These are phyloP conservation scores for Mucor irregularis DNA, from an alignment of 371 early-diverging fungal species.

Conservation along the genomic window DNA sequence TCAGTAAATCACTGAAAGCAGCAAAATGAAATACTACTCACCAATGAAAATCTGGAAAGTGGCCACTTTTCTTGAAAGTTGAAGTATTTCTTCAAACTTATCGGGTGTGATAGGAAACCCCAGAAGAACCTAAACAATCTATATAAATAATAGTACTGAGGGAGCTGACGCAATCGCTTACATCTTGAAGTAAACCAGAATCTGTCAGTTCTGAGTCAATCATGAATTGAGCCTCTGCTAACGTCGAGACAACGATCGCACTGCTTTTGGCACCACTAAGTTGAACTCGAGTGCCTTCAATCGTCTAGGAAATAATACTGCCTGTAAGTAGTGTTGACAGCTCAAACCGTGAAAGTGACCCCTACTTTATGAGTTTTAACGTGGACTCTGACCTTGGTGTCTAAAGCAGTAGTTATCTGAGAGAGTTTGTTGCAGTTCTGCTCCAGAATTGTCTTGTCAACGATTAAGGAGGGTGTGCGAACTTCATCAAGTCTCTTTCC, in stretches of 20 bases:
- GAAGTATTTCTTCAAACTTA: conserved; percentile 32
- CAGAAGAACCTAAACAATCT: conserved; percentile 35
- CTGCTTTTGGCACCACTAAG: conserved; percentile 30
- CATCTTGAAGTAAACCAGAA: conserved; percentile 32
- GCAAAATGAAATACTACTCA: background rate
- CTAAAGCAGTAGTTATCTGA: conserved; percentile 16
- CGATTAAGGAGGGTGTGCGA: conserved; percentile 43
- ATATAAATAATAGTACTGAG: too few species aligned
- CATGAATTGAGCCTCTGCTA: conserved; percentile 44
- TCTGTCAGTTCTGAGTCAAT: conserved; percentile 28
- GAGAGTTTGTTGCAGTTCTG: conserved; percentile 34
- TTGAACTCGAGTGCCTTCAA: conserved; percentile 43
- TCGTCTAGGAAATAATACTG: conserved; percentile 22
- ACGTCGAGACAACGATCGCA: conserved; percentile 47
- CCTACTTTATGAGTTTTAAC: conserved; percentile 55
- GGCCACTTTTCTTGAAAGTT: conserved; percentile 25
- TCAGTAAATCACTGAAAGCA: background rate
- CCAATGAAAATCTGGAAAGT: conserved; percentile 42
- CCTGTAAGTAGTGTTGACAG: background rate
- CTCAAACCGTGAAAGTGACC: too few species aligned
- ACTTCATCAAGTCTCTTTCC: conserved; percentile 36
- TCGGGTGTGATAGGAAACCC: conserved; percentile 47
- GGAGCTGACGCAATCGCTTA: background rate
- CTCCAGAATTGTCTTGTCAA: conserved; percentile 32
- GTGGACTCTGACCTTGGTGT: conserved; percentile 39